Base-by-base conservation (phyloP, 108 stramenopile species). In the Heterococcus sp. region DNA sequence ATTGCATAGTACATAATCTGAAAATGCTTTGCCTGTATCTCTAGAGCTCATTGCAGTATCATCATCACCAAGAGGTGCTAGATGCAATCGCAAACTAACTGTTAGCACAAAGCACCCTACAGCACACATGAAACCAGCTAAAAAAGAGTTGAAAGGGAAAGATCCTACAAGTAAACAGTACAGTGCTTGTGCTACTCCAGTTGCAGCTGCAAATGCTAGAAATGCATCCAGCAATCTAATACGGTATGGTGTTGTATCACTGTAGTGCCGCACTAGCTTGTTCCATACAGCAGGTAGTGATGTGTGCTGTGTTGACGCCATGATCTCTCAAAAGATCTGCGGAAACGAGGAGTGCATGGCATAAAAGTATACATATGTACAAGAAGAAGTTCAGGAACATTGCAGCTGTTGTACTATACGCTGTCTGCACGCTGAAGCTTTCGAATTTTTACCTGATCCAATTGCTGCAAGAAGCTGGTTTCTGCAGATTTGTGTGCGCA, bases 71-170 rank as follows among this genome's bases (percentile, higher is more conserved):
- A 21, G 21, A 14, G 46, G 46, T 21, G 46, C 46, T 21, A 58
- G 46, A 58, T 58, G 46, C 21, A 58, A 21, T 21, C 46, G 46
- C 46, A 58, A 58, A 58, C 46, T 58, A 21, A 58, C 46, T 82
- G 78, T 66, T 27, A 85, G 71, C 5, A 75, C 82, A 68, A 83
- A 83, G n/a, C 68, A 66, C 35, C 84, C 84, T 29, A 85, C 69
- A 32, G 37, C 58, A 21, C 81, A 83, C 32, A 82, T 71, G 32
- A 85, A 75, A 34, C 84, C 84, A 11, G 84, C 73, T 27, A 85
- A 28, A 58, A 85, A 85, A 28, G 84, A 85, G 71, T 85, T 85
- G 82, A 85, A 85, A 28, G 84, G 84, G 68, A 83, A 85, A 2
- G 82, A 75, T 29, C 84, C 84, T 2, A 85, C 82, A 39, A 85